Evolutionary conservation across 1,139 yeast species (phyloP), one percentile per base, ranked within the genome.

Genomic region (Geotrichum europaeum): DNA sequence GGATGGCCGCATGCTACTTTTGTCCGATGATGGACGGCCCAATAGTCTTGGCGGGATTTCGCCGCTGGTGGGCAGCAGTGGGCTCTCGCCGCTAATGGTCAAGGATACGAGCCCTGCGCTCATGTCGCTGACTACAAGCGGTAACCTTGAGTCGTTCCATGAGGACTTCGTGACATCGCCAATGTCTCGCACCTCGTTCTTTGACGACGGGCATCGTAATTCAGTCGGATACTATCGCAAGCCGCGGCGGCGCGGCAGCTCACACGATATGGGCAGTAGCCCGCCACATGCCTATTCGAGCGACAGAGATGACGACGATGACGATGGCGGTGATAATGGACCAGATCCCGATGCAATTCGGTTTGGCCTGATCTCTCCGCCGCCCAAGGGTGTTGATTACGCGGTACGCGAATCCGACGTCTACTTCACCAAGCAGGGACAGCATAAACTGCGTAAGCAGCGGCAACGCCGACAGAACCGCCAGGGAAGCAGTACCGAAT

Each of bases 361-460:
- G 24, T 25, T 40, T 40, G 59, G 54, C 22, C 30, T 51, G 3
- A 56, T 57, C n/a, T 57, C 64, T 22, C 61, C 60, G 6, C 61
- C 57, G 7, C 62, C 62, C 1, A 57, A 62, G n/a, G 64, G 63
- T 30, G 73, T 69, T 10, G 69, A 73, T 57, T 73, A 73, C 61
- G 76, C 76, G 1, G 71, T 72, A 7, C 68, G 76, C 9, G 76
- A 73, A 59, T 72, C 76, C 1, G 76, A 73, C 57, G 66, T 73
- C 53, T 73, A 73, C 60, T 69, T 65, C 58, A 66, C 69, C 28
- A 67, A 69, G 53, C 58, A 49, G 5, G 60, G 60, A 4, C 59
- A 59, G 49, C 24, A 53, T 24, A 50, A 49, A 6, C 55, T 57
- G 24, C 54, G 56, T 28, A 55, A 49, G 43, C 56, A 57, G 50